Evolutionary conservation across 768 basidiomycete genomes (phyloP).

Genomic region (Serendipita sp.): DNA sequence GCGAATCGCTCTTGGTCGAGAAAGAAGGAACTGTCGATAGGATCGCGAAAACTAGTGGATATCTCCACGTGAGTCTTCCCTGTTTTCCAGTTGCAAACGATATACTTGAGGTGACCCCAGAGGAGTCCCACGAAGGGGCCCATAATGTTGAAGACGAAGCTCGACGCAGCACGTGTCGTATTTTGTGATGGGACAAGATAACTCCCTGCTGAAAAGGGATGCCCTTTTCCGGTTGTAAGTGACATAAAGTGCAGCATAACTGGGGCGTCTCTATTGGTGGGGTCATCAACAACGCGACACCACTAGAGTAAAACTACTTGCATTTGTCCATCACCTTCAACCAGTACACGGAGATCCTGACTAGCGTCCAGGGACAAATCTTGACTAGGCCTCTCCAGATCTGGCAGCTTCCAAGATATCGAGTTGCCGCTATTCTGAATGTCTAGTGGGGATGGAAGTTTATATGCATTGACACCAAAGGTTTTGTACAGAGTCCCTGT

Average conservation of each 20-base stretch:
- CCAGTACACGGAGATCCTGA: neutral
- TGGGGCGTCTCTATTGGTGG: neutral
- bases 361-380: neutral
- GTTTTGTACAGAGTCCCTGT: no score
- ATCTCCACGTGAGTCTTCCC: neutral
- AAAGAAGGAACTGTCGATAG: neutral
- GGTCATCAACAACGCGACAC: neutral
- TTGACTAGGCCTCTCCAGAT: neutral
- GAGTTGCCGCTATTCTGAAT: no score
- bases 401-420: neutral
- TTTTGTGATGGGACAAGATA: neutral
- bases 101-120: neutral
- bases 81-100: neutral
- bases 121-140: neutral
- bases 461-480: no score
- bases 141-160: neutral
- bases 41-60: neutral
- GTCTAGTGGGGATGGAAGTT: no score
- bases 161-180: neutral
- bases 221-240: neutral
- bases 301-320: neutral
- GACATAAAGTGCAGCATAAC: neutral
- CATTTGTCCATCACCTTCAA: neutral
- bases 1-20: neutral
- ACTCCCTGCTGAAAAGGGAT: neutral